Base-by-base conservation (phyloP, 768 basidiomycete species). In the Piloderma croceum region DNA sequence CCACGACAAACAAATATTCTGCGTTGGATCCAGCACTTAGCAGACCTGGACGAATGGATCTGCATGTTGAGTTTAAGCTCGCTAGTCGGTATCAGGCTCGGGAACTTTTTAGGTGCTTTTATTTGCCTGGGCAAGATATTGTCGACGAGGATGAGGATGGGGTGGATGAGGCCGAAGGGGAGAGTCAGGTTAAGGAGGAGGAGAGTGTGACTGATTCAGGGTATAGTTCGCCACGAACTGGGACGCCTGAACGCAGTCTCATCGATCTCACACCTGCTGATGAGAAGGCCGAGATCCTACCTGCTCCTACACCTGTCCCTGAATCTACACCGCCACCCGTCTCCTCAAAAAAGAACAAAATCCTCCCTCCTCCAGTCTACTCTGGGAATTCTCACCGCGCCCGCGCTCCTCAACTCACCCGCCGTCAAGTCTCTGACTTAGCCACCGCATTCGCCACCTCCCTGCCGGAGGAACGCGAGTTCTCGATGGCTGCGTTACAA, bases 21-120 rank as follows among this genome's bases (percentile, higher is more conserved):
- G 63, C 74, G 2, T 76, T 90, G 20, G 87, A 89, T 50, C 70
- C 82, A 2, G 88, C 87, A 2, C 70, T 90, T 19, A 75, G 73
- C 50, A 77, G 87, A 31, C 81, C 86, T 1, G 87, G 88, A 19
- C 78, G 87, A 10, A 81, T 90, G 77, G 86, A 90, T 54, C 53
- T 88, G 15, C 82, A 86, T 48, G 63, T 90, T 42, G 79, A 87
- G 53, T 89, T 77, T 53, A 63, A 66, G 40, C 61, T 67, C 18
- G 73, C 76, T 24, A 72, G 69, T 39, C 59, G 47, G 23, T 67
- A 64, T 53, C 75, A 78, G 46, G 69, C 68, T 3, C 57, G 53
- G 21, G 68, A 69, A 44, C 58, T 77, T 19, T 77, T 71, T 54
- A 65, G 58, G 31, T 59, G 66, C 33, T 79, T 78, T 53, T 77